Percentiles rank a stretch among this genome's conserved stretches.
phyloP scores from a whole-genome alignment of 495 filamentous ascomycete genomes.

The Saxispiralis lemnorum region DNA sequence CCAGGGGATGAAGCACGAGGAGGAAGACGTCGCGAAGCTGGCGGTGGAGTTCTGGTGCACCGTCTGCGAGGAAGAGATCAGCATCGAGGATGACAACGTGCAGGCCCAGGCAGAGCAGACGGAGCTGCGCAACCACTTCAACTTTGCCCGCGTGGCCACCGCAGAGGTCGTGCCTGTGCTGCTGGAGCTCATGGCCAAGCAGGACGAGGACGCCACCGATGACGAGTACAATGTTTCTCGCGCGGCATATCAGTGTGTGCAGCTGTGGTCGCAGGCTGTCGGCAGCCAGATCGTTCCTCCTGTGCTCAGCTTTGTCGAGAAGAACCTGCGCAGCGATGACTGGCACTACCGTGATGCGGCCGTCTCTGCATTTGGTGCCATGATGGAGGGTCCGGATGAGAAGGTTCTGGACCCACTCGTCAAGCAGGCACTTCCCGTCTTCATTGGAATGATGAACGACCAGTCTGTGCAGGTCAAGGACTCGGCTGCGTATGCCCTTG shows the following conservation, averaged over 20 bases:
- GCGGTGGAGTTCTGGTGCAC: constrained; percentile 99
- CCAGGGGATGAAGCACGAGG: constrained; percentile 91
- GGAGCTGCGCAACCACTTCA: constrained; percentile 69
- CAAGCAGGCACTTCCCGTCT: constrained; percentile 77
- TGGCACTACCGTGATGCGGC: constrained; percentile 90
- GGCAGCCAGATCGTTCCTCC: constrained; percentile 60
- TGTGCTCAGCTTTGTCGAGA: constrained; percentile 77
- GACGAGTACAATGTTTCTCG: constrained; percentile 95
- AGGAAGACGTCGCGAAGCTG: constrained; percentile 94
- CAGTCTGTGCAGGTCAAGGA: constrained; percentile 75
- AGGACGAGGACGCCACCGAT: constrained; percentile 90
- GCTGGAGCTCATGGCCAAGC: constrained; percentile 72
- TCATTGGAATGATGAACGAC: constrained; percentile 95
- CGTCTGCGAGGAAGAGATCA: constrained; percentile 93
- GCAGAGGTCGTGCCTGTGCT: constrained; percentile 86
- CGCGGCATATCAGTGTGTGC: constrained; percentile 88
- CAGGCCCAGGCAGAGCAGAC: constrained; percentile 45
- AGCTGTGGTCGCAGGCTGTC: constrained; percentile 86
- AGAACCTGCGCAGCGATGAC: constrained; percentile 71
- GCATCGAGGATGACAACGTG: constrained; percentile 85
- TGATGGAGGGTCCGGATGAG: constrained; percentile 95
- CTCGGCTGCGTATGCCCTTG: constrained; percentile 91
- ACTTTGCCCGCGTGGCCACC: constrained; percentile 77
- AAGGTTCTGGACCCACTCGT: constrained; percentile 75
- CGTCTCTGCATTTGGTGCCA: constrained; percentile 93